Conservation (phyloP, 495 filamentous ascomycete genomes). For the Penicillium maclennaniae region DNA sequence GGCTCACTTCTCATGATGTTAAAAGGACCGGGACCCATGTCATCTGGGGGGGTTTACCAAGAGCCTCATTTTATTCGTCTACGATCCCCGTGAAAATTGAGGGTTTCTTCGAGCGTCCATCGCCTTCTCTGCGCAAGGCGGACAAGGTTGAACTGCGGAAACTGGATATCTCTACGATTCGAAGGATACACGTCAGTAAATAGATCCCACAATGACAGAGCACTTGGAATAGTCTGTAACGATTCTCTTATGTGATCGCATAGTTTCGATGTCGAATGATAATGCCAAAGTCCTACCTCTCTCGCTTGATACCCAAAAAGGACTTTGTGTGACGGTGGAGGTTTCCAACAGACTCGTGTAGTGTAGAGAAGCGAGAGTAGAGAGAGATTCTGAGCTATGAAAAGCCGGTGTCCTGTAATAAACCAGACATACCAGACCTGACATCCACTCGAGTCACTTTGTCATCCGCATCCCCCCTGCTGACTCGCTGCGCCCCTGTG, state of each 20-base stretch:
- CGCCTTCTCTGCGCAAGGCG: not conserved
- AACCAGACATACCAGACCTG: not conserved
- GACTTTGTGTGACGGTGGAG: not conserved
- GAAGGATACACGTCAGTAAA: not conserved
- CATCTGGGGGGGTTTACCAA: not conserved
- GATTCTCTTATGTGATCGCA: too few relatives aligned
- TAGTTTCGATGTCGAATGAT: not conserved
- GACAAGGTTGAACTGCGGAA: not conserved
- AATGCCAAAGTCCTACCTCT: not conserved
- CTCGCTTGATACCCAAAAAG: not conserved
- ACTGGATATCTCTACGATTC: not conserved
- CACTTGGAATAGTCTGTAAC: too few relatives aligned
- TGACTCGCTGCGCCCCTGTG: conserved; percentile 29
- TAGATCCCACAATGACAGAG: not conserved
- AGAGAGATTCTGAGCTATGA: too few relatives aligned
- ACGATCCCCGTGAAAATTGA: not conserved
- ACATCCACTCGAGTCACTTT: not conserved
- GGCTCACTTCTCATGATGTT: not conserved
- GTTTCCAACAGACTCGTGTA: not conserved
- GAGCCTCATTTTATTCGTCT: not conserved
- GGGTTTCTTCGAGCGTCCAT: not conserved
- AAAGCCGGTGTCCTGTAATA: not conserved
- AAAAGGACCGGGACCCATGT: not conserved
- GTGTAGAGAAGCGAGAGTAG: not conserved
- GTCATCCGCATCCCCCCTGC: conserved; percentile 20